These are phyloP conservation scores for Pilaira anomala DNA, from an alignment of 192 early-diverging fungal species.

Conservation along the genomic window DNA sequence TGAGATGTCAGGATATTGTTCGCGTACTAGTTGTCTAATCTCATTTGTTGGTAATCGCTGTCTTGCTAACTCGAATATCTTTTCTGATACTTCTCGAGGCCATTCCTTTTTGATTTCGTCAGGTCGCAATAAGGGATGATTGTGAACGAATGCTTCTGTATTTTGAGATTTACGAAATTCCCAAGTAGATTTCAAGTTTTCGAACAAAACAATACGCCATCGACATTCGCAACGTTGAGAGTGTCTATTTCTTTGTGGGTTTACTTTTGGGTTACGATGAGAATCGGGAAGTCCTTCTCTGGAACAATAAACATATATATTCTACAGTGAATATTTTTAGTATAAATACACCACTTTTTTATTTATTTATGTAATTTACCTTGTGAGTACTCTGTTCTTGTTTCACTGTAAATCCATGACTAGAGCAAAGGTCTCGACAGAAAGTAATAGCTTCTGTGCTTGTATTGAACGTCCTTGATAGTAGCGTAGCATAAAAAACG, in stretches of 20 bases:
- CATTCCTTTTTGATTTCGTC: conserved; percentile 52
- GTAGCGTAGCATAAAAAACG: conserved; percentile 9
- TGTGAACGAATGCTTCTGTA: conserved; percentile 51
- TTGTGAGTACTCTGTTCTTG: conserved; percentile 58
- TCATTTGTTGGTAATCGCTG: conserved; percentile 46
- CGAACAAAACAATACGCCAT: conserved; percentile 56
- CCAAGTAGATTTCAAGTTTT: conserved; percentile 49
- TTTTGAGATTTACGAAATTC: conserved; percentile 58
- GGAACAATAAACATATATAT: conserved; percentile 59
- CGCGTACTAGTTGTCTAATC: conserved; percentile 39
- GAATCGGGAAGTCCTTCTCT: conserved; percentile 58
- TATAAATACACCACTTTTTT: not conserved
- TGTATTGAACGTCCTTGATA: conserved; percentile 14
- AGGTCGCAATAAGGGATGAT: conserved; percentile 51
- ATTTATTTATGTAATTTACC: conserved; percentile 21
- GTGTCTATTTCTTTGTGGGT: conserved; percentile 48
- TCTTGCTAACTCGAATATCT: conserved; percentile 49
- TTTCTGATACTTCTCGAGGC: conserved; percentile 48
- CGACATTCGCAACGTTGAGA: conserved; percentile 58
- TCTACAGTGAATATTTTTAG: conserved; percentile 31
- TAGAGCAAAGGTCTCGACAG: conserved; percentile 46
- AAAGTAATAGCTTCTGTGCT: conserved; percentile 39
- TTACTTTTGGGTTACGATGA: conserved; percentile 47
- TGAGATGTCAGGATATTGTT: conserved; percentile 43
- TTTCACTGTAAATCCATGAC: conserved; percentile 55